Base-by-base conservation (phyloP, 805 yeast species). In the Cyberlindnera subsufficiens region DNA sequence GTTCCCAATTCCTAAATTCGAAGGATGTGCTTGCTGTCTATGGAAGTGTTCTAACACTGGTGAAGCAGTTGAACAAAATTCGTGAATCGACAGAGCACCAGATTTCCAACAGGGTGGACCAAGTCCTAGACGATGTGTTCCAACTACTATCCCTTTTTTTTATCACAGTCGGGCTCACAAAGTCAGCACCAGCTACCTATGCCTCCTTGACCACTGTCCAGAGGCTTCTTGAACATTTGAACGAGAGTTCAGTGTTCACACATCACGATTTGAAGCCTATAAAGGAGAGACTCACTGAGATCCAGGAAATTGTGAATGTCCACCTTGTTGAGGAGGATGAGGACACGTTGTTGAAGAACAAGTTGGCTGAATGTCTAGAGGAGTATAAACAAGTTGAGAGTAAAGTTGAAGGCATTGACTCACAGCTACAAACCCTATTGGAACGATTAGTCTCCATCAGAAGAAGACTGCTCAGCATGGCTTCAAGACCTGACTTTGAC, bases 111-210 rank as follows among this genome's bases (percentile, higher is more conserved):
- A 59, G 70, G 47, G 87, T 86, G 14, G 96, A 90, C 56, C 69
- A 78, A 9, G 72, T 86, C 10, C 70, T 87, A 35, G 97, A 90
- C 61, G 97, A 90, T 55, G 86, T 86, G 18, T 88, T 91, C 72
- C 96, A 91, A 62, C 66, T 93, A 38, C 66, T 91, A 36, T 84
- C 96, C 13, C 71, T 93, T 40, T 84, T 93, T 51, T 87, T 90
- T 63, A 77, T 91, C 56, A 87, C 98, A 2, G 93, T 95, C 45
- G 99, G 99, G 3, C 69, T 88, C 53, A 84, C 85, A 37, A 82
- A 88, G 53, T 76, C 88, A 30, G 96, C 96, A 1, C 96, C 98
- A 1, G 96, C 97, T 5, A 86, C 96, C 1, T 93, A 86, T 64
- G 91, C 96, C 6, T 86, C 95, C 3, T 67, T 91, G 34, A 74